Base-by-base conservation (phyloP, 1,284 basidiomycete species). In the Pyrrhoderma noxium region DNA sequence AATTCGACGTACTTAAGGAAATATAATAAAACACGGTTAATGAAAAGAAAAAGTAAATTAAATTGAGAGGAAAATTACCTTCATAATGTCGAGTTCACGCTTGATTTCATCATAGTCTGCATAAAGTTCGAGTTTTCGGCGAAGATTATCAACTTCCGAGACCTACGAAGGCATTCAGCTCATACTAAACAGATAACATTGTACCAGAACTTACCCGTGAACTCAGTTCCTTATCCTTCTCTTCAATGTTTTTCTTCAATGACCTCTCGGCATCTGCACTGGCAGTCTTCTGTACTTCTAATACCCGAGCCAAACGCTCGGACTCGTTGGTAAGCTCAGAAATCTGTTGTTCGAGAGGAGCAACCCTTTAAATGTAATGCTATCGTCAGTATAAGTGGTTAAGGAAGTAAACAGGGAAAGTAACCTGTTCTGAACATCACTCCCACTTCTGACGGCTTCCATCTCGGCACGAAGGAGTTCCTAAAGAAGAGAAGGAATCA, bases 11-110 rank as follows among this genome's bases (percentile, higher is more conserved):
- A 95, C 93, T 96, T 60, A 49, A 18, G 53, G n/a, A n/a, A 40
- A 7, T 3, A 43, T 60, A 49, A 18, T 52, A 18, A n/a, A 40
- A 7, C 5, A 43, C 42, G 13, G 16, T 37, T 46, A 51, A 21
- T 44, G 46, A 45, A 50, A 47, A 31, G 27, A 31, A 11, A 31
- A 11, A 5, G 27, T 31, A 31, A 5, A 31, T 2, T 45, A 13
- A 13, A 13, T 46, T 18, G 9, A 18, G 38, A 16, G 36, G 21
- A 46, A 2, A 59, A 72, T 21, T 49, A 90, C 93, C 81, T 97
- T 96, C 89, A 97, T 90, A 59, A 96, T 95, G 62, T 93, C 93
- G 19, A 96, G 76, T 65, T 96, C 94, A 39, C 93, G 83, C 71
- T 96, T 96, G 64, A 96, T 83, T 69, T 96, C 93, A 61, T 97